Evolutionary conservation across 345 rosid species (phyloP).

Genomic region (Hypericum androsaemum): DNA sequence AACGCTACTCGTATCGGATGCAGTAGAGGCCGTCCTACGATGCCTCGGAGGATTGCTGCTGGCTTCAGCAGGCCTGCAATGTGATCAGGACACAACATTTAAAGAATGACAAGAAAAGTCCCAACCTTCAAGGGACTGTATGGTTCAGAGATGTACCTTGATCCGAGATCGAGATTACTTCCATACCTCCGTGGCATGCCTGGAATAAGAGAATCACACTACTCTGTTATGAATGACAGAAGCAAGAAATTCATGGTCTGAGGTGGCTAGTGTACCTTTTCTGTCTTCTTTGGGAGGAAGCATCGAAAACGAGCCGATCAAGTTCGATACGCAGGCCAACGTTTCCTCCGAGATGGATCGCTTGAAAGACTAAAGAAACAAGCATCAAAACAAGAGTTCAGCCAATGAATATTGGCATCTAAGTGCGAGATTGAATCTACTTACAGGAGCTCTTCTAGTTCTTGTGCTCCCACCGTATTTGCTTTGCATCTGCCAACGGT

Average conservation of each 20-base stretch:
- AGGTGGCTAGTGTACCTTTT: constrained; percentile 30
- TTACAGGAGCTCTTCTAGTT: constrained; percentile 46
- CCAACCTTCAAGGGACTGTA: too few species aligned
- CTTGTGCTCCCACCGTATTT: constrained; percentile 69
- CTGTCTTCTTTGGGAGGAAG: constrained; percentile 43
- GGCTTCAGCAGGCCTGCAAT: constrained; percentile 41
- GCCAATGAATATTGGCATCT: too few species aligned
- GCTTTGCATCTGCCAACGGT: constrained; percentile 62
- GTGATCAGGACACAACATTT: background rate
- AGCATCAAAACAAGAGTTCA: constrained; percentile 13
- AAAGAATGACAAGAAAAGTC: too few species aligned
- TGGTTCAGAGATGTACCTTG: constrained; percentile 33
- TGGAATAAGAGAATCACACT: too few species aligned
- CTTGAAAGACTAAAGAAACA: constrained; percentile 43
- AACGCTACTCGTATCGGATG: constrained; percentile 51
- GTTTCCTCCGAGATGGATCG: constrained; percentile 72
- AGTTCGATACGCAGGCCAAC: constrained; percentile 58
- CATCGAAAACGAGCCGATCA: constrained; percentile 62
- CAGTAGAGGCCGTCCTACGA: constrained; percentile 56
- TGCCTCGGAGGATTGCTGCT: constrained; percentile 39
- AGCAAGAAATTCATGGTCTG: constrained; percentile 2
- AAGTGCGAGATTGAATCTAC: constrained; percentile 15
- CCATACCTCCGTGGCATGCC: constrained; percentile 43
- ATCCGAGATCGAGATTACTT: constrained; percentile 45
- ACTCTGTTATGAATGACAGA: too few species aligned